Evolutionary conservation across 140 eudicot species (phyloP).

Genomic region (Oenanthe javanica): DNA sequence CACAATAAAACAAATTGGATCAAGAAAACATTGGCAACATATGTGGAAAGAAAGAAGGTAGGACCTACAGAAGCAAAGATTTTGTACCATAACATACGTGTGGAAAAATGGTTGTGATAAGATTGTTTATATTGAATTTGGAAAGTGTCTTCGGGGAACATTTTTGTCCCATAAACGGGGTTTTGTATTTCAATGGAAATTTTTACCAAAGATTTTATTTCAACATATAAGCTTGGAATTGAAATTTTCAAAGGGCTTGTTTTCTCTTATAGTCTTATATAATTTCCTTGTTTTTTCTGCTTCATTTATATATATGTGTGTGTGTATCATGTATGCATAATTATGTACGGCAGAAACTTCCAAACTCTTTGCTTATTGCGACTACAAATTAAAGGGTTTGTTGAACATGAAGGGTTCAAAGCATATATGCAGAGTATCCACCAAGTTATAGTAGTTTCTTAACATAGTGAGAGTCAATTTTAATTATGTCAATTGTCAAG

Average conservation of each 20-base stretch:
- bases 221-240: neutral
- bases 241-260: neutral
- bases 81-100: slow-evolving; percentile 26
- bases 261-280: neutral
- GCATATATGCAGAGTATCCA: neutral
- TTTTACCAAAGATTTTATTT: neutral
- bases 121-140: neutral
- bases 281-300: neutral
- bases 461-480: neutral
- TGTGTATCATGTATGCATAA: no score
- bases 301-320: neutral
- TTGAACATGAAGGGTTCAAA: slow-evolving; percentile 12
- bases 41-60: neutral
- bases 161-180: slow-evolving; percentile 21
- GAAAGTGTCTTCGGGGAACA: slow-evolving; percentile 14
- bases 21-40: neutral
- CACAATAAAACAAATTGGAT: neutral
- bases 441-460: slow-evolving; percentile 1
- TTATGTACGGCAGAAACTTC: neutral
- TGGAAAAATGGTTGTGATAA: neutral
- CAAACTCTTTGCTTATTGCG: neutral
- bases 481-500: no score
- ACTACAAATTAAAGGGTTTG: neutral
- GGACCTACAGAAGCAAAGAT: neutral
- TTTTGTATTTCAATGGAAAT: slow-evolving; percentile 4